Evolutionary conservation across 163 green algal genomes (phyloP), one percentile per base, ranked within the genome.

Genomic region (Scenedesmus sp.): DNA sequence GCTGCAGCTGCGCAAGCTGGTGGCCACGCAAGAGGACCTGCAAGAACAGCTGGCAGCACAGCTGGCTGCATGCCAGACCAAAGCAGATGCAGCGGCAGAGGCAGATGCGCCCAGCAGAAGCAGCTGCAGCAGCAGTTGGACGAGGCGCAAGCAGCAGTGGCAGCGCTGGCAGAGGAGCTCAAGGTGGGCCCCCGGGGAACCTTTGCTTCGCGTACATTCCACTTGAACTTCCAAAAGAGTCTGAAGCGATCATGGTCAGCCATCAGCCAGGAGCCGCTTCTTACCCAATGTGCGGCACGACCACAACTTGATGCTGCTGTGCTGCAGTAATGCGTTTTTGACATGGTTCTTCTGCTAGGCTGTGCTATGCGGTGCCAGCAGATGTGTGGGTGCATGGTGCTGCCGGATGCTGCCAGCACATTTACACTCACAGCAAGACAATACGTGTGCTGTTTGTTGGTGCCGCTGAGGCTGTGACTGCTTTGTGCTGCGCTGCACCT

Each of bases 1-100:
- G 59, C 59, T 78, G 24, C 83, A 88, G 85, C 68, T 90, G 68
- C 44, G 44, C 16, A 83, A 83, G 85, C 85, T 90, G 44, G 85
- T 83, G 46, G 53, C 85, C 30, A 90, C 85, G 7, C 85, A 90
- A 46, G 85, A 83, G 68, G 68, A 70, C 33, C 85, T 83, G 43
- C 85, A 90, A 40, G n/a, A 83, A 43, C 85, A 90, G 68, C 68
- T 90, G 51, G 68, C 68, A 10, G 30, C 42, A 49, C 85, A 90
- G 68, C 43, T 90, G n/a, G 37, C n/a, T n/a, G 30, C 44, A 15
- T 44, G 26, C 42, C 37, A 65, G 37, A 4, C 37, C n/a, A 37
- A 83, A 0, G 33, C 73, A n/a, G 73, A n/a, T 49, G 37, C 33
- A 13, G 42, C 73, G 2, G 68, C 85, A 40, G 68, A 70, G n/a